Base-by-base conservation (phyloP, 441 rosid species). In the Croton setiger region DNA sequence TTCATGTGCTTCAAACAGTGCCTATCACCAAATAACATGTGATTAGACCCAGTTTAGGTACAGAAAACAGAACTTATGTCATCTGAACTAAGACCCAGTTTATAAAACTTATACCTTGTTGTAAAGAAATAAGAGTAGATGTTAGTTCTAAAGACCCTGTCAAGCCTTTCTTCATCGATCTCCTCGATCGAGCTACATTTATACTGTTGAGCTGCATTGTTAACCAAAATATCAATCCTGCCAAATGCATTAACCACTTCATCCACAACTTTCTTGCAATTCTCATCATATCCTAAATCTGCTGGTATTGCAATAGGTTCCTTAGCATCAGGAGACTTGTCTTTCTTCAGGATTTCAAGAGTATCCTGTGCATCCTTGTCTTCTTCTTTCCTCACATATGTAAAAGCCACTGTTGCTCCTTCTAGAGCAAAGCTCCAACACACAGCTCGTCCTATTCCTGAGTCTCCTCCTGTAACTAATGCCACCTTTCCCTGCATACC, bases 1-100 rank as follows among this genome's bases (percentile, higher is more conserved):
- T 80, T 88, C 98, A 89, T 89, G 78, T 91, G 93, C 87, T 82
- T 87, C 82, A 89, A 48, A 4, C n/a, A n/a, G n/a, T n/a, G n/a
- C n/a, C n/a, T n/a, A n/a, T n/a, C n/a, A n/a, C n/a, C n/a, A n/a
- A n/a, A n/a, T n/a, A n/a, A n/a, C n/a, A n/a, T n/a, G n/a, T n/a
- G n/a, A n/a, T n/a, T n/a, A n/a, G n/a, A n/a, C n/a, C n/a, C n/a
- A n/a, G n/a, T n/a, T n/a, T n/a, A n/a, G n/a, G n/a, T n/a, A n/a
- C n/a, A n/a, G n/a, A n/a, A n/a, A n/a, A n/a, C n/a, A n/a, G n/a
- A n/a, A n/a, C n/a, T n/a, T n/a, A n/a, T n/a, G n/a, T n/a, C n/a
- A n/a, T n/a, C n/a, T n/a, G n/a, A n/a, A n/a, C n/a, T n/a, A n/a
- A n/a, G n/a, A n/a, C n/a, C n/a, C n/a, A n/a, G n/a, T n/a, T n/a